Evolutionary conservation across 2,329 filamentous ascomycete genomes (phyloP), one percentile per base, ranked within the genome.

Genomic region (Arthrobotrys sphaeroides): DNA sequence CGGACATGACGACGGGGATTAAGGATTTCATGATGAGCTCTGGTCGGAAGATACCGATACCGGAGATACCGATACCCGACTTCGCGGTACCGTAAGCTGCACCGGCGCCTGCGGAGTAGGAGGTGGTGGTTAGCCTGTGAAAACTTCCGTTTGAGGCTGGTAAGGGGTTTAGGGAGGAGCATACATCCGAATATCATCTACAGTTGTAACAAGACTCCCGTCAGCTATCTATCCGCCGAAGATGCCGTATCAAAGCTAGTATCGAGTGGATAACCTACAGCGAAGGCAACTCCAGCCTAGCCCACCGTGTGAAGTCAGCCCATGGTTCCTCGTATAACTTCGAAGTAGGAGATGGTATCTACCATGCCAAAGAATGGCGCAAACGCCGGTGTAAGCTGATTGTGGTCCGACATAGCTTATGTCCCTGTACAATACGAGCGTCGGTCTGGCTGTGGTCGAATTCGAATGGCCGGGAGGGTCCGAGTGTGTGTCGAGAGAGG

Each of bases 1-100:
- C 95, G 80, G 95, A 96, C 95, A 99, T 99, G 86, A 99, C 90
- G 78, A 95, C 91, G 77, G 92, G 77, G 51, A 77, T 77, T 61
- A 80, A 78, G 64, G 79, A 79, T 73, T 95, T 96, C 92, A 96
- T 95, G 83, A 95, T 95, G 78, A 96, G 86, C 82, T 95, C 91
- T 73, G 92, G 90, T 81, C 92, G 87, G 83, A 94, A 95, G 38
- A 90, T 93, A 81, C 91, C 92, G 77, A 95, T 90, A 80, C 92
- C 92, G 33, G 91, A 89, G 80, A 96, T 96, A 81, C 92, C 92
- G 82, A 95, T 94, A 78, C 92, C 92, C 42, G 92, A 92, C 69
- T 80, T 96, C 38, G 92, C 91, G 67, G 92, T 96, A 78, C 92
- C 92, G 83, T 93, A 95, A 77, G 92, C 92, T 80, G 92, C 92